Evolutionary conservation across 2,329 filamentous ascomycete species (phyloP).

Genomic region (Capronia americana): DNA sequence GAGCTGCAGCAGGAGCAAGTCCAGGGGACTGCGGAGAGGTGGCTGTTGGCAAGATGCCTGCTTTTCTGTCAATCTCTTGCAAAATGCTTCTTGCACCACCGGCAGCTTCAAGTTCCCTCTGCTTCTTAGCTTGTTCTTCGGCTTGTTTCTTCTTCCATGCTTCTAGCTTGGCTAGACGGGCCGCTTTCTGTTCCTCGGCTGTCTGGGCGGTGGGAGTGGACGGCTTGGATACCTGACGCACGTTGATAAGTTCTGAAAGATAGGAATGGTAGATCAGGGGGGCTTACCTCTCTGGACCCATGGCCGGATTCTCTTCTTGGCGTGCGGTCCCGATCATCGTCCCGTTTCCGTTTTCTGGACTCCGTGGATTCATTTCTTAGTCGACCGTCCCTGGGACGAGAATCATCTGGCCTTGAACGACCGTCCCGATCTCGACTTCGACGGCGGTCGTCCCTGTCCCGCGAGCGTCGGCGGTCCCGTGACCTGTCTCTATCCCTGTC

Average conservation of each 20-base stretch:
- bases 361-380: slow-evolving; percentile 75
- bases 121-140: slow-evolving; percentile 74
- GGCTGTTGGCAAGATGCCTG: slow-evolving; percentile 61
- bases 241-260: slow-evolving; percentile 38
- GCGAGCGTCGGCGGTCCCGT: slow-evolving; percentile 68
- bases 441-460: slow-evolving; percentile 60
- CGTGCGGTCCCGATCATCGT: slow-evolving; percentile 66
- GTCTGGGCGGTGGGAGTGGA: slow-evolving; percentile 57
- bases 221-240: slow-evolving; percentile 61
- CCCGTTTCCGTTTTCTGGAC: slow-evolving; percentile 70
- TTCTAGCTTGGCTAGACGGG: slow-evolving; percentile 79
- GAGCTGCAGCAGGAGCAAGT: slow-evolving; percentile 43
- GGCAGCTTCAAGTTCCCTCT: slow-evolving; percentile 68
- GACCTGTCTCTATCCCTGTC: slow-evolving; percentile 69
- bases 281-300: slow-evolving; percentile 65
- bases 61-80: slow-evolving; percentile 76
- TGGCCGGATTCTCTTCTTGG: slow-evolving; percentile 57
- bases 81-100: slow-evolving; percentile 71
- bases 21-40: slow-evolving; percentile 59
- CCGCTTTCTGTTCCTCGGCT: slow-evolving; percentile 78
- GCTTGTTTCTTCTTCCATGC: slow-evolving; percentile 90
- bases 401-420: slow-evolving; percentile 74
- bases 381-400: slow-evolving; percentile 67
- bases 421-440: slow-evolving; percentile 73
- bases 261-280: background rate